Conservation (phyloP, 2,329 filamentous ascomycete species). For the Xylaria hypoxylon region DNA sequence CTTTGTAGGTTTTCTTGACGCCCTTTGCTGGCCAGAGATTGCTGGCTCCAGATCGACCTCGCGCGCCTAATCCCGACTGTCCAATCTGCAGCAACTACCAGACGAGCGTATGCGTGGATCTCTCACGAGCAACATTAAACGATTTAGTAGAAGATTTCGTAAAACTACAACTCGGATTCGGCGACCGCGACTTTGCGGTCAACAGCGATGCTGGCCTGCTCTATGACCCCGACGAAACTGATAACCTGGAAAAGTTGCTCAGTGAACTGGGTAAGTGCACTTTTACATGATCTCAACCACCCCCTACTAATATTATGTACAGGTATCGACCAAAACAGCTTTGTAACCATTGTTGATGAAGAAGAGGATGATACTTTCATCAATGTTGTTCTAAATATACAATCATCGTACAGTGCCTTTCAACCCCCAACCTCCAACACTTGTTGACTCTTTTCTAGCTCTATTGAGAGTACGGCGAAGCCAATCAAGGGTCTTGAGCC, state of each 20-base stretch:
- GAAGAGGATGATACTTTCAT: slow-evolving; percentile 80
- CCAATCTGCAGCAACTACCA: slow-evolving; percentile 84
- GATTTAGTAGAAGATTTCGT: slow-evolving; percentile 83
- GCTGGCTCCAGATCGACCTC: slow-evolving; percentile 67
- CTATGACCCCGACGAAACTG: slow-evolving; percentile 89
- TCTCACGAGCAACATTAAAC: slow-evolving; percentile 77
- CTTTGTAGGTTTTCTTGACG: slow-evolving; percentile 78
- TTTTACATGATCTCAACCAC: slow-evolving; percentile 9
- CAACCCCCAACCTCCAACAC: slow-evolving; percentile 39
- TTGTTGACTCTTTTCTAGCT: slow-evolving; percentile 40
- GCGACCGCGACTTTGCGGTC: slow-evolving; percentile 81
- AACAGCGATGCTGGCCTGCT: slow-evolving; percentile 80
- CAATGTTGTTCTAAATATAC: slow-evolving; percentile 80
- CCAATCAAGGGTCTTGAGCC: slow-evolving; percentile 63
- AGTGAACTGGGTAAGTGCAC: slow-evolving; percentile 72
- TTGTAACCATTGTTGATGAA: slow-evolving; percentile 87
- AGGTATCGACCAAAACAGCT: slow-evolving; percentile 78
- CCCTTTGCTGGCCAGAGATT: slow-evolving; percentile 70
- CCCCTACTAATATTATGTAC: slow-evolving; percentile 44
- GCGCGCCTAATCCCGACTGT: slow-evolving; percentile 81
- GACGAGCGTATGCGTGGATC: slow-evolving; percentile 74
- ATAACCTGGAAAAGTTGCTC: slow-evolving; percentile 85
- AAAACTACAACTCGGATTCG: slow-evolving; percentile 77
- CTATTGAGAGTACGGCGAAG: slow-evolving; percentile 58
- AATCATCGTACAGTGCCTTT: slow-evolving; percentile 65